Evolutionary conservation across 2,329 filamentous ascomycete species (phyloP), one percentile per base, ranked within the genome.

Genomic region (Fusarium sacchari): DNA sequence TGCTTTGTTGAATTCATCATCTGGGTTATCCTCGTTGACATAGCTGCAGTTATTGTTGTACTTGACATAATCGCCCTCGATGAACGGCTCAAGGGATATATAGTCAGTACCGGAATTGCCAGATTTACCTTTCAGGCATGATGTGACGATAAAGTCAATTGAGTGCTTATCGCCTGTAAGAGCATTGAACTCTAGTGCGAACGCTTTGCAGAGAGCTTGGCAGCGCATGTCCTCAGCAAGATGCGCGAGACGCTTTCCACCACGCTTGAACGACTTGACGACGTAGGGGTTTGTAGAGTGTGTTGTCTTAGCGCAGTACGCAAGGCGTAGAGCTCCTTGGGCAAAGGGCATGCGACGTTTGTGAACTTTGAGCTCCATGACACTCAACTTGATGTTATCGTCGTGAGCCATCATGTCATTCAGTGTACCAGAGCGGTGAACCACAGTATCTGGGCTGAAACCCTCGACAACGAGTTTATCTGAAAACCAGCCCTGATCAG

Each of bases 161-260:
- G 79, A 65, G 32, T 78, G 63, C 22, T 79, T 69, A 9, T 63
- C 50, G 0, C 55, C 65, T 2, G 79, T 43, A 4, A 84, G 60
- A 4, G 66, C 67, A 63, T 84, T 84, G 69, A 84, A 84, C 64
- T 84, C 83, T 13, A 83, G 78, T 0, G 83, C 83, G 52, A 84
- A 84, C 0, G 81, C 80, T 46, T 83, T 83, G 76, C 81, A 83
- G 17, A 84, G 74, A 8, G 81, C 81, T 60, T 83, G 83, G 7
- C 71, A 71, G n/a, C 80, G 74, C 82, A 84, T 83, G 55, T 83
- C 82, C 55, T 84, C 82, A 5, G 74, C 79, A 3, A 83, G 36
- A 59, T 82, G 74, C 0, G 77, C 79, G 3, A 83, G 72, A 3
- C 61, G 56, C 46, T 69, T 74, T 7, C 71, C 72, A 2, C 68